These are phyloP conservation scores for Xylaria cubensis DNA, from an alignment of 495 filamentous ascomycete species.

Conservation along the genomic window DNA sequence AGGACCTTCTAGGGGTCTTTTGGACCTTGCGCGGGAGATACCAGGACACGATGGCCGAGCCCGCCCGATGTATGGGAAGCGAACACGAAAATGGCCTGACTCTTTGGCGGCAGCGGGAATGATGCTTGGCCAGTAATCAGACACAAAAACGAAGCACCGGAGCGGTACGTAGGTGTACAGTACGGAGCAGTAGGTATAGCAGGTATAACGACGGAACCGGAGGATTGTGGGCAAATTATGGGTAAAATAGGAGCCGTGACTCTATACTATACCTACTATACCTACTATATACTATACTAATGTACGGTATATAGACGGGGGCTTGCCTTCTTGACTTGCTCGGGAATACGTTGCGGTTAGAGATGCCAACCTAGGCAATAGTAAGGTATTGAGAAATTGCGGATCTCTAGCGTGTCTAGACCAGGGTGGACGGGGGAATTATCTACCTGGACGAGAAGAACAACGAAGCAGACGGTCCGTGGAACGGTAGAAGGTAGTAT, in stretches of 20 bases:
- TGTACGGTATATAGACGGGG: slow-evolving; percentile 16
- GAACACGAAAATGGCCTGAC: slow-evolving; percentile 45
- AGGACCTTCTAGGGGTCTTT: slow-evolving; percentile 18
- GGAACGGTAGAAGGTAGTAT: slow-evolving; percentile 20
- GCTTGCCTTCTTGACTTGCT: not conserved
- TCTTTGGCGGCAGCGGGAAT: slow-evolving; percentile 38
- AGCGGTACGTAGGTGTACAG: slow-evolving; percentile 17
- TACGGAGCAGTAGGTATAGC: slow-evolving; percentile 5
- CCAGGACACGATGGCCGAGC: slow-evolving; percentile 41
- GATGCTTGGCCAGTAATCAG: slow-evolving; percentile 26
- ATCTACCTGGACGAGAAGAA: slow-evolving; percentile 20
- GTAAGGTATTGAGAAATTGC: slow-evolving; percentile 16
- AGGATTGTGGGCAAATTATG: slow-evolving; percentile 29
- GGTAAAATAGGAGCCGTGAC: not conserved
- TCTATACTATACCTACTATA: not conserved
- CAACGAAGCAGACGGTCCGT: slow-evolving; percentile 2
- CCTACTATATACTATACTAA: no score
- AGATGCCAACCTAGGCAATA: slow-evolving; percentile 25
- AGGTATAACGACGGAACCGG: slow-evolving; percentile 14
- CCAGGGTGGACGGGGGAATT: slow-evolving; percentile 20
- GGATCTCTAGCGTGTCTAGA: slow-evolving; percentile 13
- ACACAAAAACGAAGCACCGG: slow-evolving; percentile 1
- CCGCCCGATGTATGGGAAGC: slow-evolving; percentile 44
- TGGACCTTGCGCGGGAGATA: slow-evolving; percentile 20
- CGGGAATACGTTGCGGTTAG: slow-evolving; percentile 16